Conservation (phyloP, 805 yeast species). For the Barnettozyma salicaria region DNA sequence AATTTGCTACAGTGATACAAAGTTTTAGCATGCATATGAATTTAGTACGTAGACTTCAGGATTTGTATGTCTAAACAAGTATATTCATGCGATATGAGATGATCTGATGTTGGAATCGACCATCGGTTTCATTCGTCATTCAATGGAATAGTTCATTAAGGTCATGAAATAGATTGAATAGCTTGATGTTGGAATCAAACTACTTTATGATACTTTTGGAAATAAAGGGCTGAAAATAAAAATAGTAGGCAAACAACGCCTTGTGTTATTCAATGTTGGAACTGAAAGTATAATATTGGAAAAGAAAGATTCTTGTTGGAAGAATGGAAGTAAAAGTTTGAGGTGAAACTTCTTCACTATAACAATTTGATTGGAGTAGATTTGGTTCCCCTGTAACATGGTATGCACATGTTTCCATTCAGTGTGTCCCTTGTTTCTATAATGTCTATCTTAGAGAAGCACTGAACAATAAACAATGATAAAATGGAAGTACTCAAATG, state of each 20-base stretch:
- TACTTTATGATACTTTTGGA: no score
- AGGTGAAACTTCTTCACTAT: not conserved
- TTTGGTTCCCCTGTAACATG: not conserved
- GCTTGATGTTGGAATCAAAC: conserved; percentile 10
- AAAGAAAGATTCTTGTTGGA: conserved; percentile 10
- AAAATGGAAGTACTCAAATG: not conserved
- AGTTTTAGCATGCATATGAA: no score
- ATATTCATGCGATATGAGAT: conserved; percentile 1
- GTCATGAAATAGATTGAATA: conserved; percentile 5
- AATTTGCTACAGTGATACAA: no score
- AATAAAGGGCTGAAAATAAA: not conserved
- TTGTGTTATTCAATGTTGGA: conserved; percentile 18
- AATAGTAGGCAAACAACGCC: not conserved
- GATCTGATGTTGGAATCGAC: conserved; percentile 11
- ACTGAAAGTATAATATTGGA: conserved; percentile 8
- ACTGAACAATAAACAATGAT: no score
- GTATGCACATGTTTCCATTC: no score
- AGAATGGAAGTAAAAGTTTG: conserved; percentile 4
- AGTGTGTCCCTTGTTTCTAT: no score
- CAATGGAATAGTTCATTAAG: conserved; percentile 1
- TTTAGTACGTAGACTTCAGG: not conserved
- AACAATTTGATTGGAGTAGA: not conserved
- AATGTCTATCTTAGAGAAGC: not conserved
- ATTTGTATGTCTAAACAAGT: not conserved
- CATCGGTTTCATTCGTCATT: conserved; percentile 3